A percentile compares a stretch with the other conserved stretches of the same genome.
Evolutionary conservation across 805 yeast species (phyloP).

Genomic region (Metschnikowia shivogae): DNA sequence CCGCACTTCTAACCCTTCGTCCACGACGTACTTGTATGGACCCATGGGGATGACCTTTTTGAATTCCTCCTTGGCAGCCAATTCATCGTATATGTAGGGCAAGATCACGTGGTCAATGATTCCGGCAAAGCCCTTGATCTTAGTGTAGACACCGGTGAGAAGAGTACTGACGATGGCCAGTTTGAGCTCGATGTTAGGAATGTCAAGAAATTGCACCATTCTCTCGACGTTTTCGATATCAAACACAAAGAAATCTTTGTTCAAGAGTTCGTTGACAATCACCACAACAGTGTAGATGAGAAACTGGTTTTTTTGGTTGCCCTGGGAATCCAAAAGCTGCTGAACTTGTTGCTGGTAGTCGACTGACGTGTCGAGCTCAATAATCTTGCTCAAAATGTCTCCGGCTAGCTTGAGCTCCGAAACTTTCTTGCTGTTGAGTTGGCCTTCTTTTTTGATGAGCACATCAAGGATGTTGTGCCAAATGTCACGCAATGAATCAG

Average conservation of each 20-base stretch:
- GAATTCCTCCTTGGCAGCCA: slow-evolving; percentile 51
- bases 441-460: slow-evolving; percentile 6
- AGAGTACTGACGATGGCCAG: slow-evolving; percentile 58
- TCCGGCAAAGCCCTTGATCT: slow-evolving; percentile 44
- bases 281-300: slow-evolving; percentile 30
- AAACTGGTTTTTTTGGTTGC: slow-evolving; percentile 9
- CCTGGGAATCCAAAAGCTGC: slow-evolving; percentile 9
- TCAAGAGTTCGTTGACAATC: slow-evolving; percentile 30
- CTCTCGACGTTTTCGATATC: slow-evolving; percentile 8
- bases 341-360: slow-evolving; percentile 18
- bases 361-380: slow-evolving; percentile 12
- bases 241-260: slow-evolving; percentile 7
- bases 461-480: slow-evolving; percentile 13
- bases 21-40: slow-evolving; percentile 79
- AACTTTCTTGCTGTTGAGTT: slow-evolving; percentile 11
- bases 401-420: slow-evolving; percentile 33
- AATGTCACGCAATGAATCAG: slow-evolving; percentile 4
- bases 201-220: slow-evolving; percentile 21
- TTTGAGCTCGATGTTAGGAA: slow-evolving; percentile 48
- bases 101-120: slow-evolving; percentile 41
- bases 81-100: slow-evolving; percentile 51
- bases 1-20: slow-evolving; percentile 70
- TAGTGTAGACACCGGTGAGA: slow-evolving; percentile 56
- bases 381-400: slow-evolving; percentile 30
- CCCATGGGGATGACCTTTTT: slow-evolving; percentile 75